These are phyloP conservation scores for Chlamydomonas applanata DNA, from an alignment of 139 green algal species.

Conservation along the genomic window DNA sequence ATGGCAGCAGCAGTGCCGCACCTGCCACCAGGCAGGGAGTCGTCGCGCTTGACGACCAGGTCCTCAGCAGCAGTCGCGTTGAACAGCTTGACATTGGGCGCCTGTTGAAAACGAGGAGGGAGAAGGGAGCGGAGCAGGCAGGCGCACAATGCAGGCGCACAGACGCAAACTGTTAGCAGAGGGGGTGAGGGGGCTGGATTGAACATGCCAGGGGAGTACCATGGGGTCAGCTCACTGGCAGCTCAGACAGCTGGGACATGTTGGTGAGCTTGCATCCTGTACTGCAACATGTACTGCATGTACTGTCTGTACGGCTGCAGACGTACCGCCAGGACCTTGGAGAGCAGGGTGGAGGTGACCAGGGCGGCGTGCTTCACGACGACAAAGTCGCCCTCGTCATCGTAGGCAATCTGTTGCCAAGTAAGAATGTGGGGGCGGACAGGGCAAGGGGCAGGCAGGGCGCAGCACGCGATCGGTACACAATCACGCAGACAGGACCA, in stretches of 20 bases:
- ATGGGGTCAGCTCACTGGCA: not conserved
- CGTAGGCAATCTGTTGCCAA: constrained; percentile 50
- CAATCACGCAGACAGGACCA: constrained; percentile 15
- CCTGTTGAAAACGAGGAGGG: constrained; percentile 12
- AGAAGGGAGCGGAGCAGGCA: not conserved
- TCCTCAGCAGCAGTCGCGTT: constrained; percentile 87
- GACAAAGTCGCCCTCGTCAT: constrained; percentile 94
- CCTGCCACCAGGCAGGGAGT: constrained; percentile 22
- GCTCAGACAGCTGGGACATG: not conserved
- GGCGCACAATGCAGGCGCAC: not conserved
- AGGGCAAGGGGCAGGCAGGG: too few species aligned
- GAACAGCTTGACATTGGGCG: constrained; percentile 97
- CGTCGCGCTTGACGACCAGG: constrained; percentile 66
- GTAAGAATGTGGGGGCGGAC: too few species aligned
- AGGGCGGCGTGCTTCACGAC: constrained; percentile 95
- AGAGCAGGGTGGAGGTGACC: constrained; percentile 93
- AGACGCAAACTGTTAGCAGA: too few species aligned
- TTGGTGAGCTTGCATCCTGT: too few species aligned
- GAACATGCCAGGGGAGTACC: too few species aligned
- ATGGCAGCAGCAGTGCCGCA: too few species aligned
- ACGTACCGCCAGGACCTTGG: constrained; percentile 80
- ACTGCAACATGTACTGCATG: too few species aligned
- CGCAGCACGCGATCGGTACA: too few species aligned
- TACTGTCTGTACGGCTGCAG: not conserved
- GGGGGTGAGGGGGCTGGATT: too few species aligned